Evolutionary conservation across 352 stramenopile species (phyloP), one percentile per base, ranked within the genome.

Genomic region (Phytophthora pisi): DNA sequence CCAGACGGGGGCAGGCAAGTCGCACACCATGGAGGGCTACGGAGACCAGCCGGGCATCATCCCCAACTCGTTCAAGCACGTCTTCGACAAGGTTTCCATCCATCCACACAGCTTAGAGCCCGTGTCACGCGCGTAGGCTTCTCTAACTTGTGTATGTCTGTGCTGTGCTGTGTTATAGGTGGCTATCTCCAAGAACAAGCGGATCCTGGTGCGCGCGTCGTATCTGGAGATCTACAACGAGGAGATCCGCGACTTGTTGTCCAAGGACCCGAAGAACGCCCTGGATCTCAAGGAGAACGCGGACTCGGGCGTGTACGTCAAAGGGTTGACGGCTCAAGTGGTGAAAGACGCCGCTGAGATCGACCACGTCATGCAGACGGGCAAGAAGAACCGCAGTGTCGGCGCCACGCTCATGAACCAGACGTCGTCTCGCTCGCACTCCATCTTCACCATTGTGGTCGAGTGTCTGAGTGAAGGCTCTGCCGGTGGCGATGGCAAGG

Each of bases 171-270:
- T 20, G 20, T 20, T 20, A 1, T 45, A 59, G 54, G 79, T 93
- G 38, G 84, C 86, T 13, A 94, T 93, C 62, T 88, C 87, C 13
- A 92, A 91, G 40, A 96, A 97, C 68, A 97, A 98, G 54, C 96
- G 98, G 67, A 99, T 98, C 68, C 82, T 99, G 28, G 97, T 99
- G 23, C 87, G 96, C 42, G 92, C 96, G 7, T 98, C 88, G 15
- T 99, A 98, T 66, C 82, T 99, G 38, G 96, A 99, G 72, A 98
- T 99, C 62, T 99, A 99, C 82, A 98, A 99, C 72, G 97, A 99
- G 83, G 94, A 99, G 65, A 98, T 99, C 68, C 81, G 93, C 20
- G 97, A 99, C 68, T 75, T 99, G 34, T 73, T 99, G 34, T 90
- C 85, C 18, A 94, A 91, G 58, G 86, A 97, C 58, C 82, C 83